Conservation (phyloP, 176 grass and related monocot species). For the Aegilops bicornis region DNA sequence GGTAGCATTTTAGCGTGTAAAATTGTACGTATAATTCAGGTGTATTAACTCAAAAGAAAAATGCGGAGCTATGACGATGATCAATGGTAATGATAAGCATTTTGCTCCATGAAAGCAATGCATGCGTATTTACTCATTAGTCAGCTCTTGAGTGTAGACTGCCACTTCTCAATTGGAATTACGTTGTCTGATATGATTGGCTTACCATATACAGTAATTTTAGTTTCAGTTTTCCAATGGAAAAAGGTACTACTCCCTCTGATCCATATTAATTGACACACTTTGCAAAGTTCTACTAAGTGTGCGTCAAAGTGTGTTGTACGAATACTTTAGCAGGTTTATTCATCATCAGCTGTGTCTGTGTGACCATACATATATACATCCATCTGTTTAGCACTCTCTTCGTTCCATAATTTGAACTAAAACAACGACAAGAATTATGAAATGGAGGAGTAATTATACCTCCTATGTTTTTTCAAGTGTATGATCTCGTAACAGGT, state of each 20-base stretch:
- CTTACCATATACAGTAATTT: not conserved
- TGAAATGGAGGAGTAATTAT: not conserved
- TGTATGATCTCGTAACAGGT: not conserved
- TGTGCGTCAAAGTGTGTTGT: not conserved
- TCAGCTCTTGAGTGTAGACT: slow-evolving; percentile 4
- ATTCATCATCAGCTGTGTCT: not conserved
- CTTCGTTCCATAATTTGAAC: too few relatives aligned
- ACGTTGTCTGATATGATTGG: not conserved
- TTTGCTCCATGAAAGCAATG: slow-evolving; percentile 28
- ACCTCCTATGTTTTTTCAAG: not conserved
- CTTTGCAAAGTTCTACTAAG: too few relatives aligned
- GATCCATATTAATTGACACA: too few relatives aligned
- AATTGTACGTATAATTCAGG: slow-evolving; percentile 42
- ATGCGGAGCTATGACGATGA: not conserved
- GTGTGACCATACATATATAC: not conserved
- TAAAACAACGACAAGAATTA: too few relatives aligned
- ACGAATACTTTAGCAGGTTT: not conserved
- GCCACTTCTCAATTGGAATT: not conserved
- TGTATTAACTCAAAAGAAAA: slow-evolving; percentile 31
- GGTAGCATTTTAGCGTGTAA: slow-evolving; percentile 48
- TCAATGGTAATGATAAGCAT: slow-evolving; percentile 28
- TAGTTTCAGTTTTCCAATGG: not conserved
- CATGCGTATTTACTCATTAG: not conserved
- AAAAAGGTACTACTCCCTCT: too few relatives aligned
- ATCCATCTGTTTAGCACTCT: too few relatives aligned